Conservation (phyloP, 768 basidiomycete genomes). For the Tylopilus rubrobrunneus region DNA sequence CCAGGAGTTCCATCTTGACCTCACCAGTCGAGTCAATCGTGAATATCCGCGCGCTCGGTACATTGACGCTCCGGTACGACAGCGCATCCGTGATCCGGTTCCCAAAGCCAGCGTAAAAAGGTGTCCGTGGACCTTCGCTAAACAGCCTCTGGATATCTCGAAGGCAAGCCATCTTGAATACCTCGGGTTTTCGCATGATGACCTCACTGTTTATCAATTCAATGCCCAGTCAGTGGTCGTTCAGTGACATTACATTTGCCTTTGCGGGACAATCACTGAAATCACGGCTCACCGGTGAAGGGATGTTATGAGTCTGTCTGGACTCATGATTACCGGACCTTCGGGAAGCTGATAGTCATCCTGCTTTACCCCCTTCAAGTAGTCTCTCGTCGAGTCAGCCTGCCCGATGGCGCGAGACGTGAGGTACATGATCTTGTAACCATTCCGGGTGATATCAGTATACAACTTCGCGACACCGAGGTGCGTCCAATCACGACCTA, state of each 20-base stretch:
- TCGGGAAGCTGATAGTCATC: conserved; percentile 96
- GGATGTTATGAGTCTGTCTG: conserved; percentile 90
- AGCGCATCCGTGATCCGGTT: conserved; percentile 98
- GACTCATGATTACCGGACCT: conserved; percentile 98
- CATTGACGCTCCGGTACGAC: conserved; percentile 94
- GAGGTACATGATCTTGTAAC: conserved; percentile 97
- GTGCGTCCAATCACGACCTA: conserved; percentile 98
- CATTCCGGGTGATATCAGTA: conserved; percentile 91
- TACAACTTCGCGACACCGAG: conserved; percentile 95
- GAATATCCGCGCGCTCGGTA: conserved; percentile 92
- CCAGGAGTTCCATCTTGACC: conserved; percentile 96
- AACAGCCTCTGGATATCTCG: conserved; percentile 92
- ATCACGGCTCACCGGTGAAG: conserved; percentile 73
- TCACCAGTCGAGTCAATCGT: conserved; percentile 94
- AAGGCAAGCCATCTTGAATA: conserved; percentile 99
- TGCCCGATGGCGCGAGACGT: conserved; percentile 97
- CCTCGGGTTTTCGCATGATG: conserved; percentile 97
- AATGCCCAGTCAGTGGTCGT: neutral
- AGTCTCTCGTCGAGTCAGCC: conserved; percentile 93
- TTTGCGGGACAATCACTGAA: neutral
- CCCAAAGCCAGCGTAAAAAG: conserved; percentile 97
- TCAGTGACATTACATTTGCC: neutral
- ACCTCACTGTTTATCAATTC: conserved; percentile 64
- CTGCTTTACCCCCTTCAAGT: conserved; percentile 92
- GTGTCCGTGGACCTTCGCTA: conserved; percentile 61